Percentiles rank a stretch among this genome's conserved stretches.
phyloP scores from a whole-genome alignment of 371 early-diverging fungal genomes.

The Batkoa obscura region DNA sequence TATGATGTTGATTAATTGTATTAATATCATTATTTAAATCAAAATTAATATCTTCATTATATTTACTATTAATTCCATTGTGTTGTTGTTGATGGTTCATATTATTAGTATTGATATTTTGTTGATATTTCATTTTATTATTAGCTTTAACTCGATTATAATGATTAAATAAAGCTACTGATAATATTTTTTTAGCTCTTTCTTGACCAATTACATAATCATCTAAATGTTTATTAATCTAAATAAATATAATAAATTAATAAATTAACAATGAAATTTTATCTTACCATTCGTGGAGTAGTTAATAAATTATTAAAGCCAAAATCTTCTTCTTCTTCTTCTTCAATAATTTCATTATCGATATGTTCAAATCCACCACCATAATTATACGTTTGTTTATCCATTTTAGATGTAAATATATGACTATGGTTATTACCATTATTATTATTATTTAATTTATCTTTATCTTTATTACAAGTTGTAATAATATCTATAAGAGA shows the following conservation, averaged over 20 bases:
- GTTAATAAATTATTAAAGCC: background rate
- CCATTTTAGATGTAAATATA: too few species aligned
- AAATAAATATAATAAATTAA: background rate
- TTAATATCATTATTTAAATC: too few species aligned
- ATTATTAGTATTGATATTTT: too few species aligned
- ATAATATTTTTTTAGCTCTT: slow-evolving; percentile 55
- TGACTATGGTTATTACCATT: too few species aligned
- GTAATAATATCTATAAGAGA: too few species aligned
- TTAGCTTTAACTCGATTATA: slow-evolving; percentile 65
- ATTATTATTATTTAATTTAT: too few species aligned
- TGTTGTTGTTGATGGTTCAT: too few species aligned
- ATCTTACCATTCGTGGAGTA: slow-evolving; percentile 4
- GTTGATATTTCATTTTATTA: slow-evolving; percentile 8
- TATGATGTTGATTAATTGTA: too few species aligned
- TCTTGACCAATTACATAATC: slow-evolving; percentile 80
- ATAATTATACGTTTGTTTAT: too few species aligned
- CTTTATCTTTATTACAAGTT: too few species aligned
- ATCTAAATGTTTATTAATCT: slow-evolving; percentile 68
- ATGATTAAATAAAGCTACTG: slow-evolving; percentile 77
- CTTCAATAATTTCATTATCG: background rate
- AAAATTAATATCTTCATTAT: background rate
- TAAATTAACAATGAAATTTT: background rate
- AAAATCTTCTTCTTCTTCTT: background rate
- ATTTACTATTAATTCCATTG: too few species aligned
- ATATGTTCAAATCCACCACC: slow-evolving; percentile 8